Conservation (phyloP, 2,329 filamentous ascomycete species). For the Albifimbria verrucaria region DNA sequence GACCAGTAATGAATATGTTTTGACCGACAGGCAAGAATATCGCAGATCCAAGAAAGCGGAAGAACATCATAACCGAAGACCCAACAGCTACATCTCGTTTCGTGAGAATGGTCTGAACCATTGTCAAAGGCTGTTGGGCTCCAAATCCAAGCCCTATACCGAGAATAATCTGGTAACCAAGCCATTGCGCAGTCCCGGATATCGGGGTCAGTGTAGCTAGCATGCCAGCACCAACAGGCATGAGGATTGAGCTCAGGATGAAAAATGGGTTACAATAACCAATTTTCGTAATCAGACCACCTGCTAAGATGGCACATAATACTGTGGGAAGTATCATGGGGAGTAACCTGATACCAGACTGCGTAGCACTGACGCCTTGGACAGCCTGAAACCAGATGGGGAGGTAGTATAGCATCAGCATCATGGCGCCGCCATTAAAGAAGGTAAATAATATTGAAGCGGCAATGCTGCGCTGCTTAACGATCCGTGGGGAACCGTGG, state of each 20-base stretch:
- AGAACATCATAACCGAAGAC: no score
- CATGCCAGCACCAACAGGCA: background rate
- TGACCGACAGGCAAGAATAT: no score
- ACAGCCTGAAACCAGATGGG: conserved; percentile 46
- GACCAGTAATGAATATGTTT: no score
- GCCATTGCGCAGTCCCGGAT: background rate
- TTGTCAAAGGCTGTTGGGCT: no score
- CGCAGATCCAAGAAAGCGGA: no score
- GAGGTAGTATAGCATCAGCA: conserved; percentile 33
- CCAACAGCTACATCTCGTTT: no score
- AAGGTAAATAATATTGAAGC: conserved; percentile 31
- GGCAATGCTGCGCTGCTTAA: conserved; percentile 36
- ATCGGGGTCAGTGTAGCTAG: background rate
- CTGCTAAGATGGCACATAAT: background rate
- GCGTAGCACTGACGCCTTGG: conserved; percentile 33
- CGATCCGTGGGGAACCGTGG: conserved; percentile 41
- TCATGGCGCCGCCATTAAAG: conserved; percentile 33
- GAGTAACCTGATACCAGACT: conserved; percentile 37
- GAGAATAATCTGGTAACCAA: background rate
- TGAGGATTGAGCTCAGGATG: background rate
- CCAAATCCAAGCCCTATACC: no score
- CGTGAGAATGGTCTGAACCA: no score
- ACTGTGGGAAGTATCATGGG: background rate
- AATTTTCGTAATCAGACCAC: background rate
- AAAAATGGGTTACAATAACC: background rate